Conservation (phyloP, 306 rosid genomes). For the Comarum palustre region DNA sequence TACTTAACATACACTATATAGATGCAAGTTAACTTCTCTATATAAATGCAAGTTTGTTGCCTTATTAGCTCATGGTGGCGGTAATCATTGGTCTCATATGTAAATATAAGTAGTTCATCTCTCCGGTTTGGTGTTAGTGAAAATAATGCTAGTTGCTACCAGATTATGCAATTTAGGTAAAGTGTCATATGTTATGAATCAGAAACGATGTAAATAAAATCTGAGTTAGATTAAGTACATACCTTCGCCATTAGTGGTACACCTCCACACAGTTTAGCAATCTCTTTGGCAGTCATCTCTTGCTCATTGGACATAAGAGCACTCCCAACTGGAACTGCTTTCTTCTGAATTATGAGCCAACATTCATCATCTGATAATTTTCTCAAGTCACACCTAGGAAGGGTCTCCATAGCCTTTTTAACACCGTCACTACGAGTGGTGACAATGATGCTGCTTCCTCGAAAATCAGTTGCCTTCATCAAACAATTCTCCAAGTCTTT, state of each 20-base stretch:
- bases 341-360: not conserved
- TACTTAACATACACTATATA: too few relatives aligned
- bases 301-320: not conserved
- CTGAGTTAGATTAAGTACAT: not conserved
- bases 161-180: too few relatives aligned
- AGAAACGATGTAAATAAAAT: too few relatives aligned
- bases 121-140: too few relatives aligned
- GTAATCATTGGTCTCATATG: too few relatives aligned
- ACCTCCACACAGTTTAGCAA: not conserved
- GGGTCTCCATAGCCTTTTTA: not conserved
- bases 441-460: slow-evolving; percentile 14
- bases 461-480: not conserved
- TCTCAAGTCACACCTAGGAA: not conserved
- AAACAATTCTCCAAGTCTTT: slow-evolving; percentile 1
- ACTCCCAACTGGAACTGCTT: not conserved
- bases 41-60: too few relatives aligned
- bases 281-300: not conserved
- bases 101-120: too few relatives aligned
- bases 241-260: not conserved
- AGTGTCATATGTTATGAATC: too few relatives aligned
- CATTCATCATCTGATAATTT: not conserved
- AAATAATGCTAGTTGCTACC: too few relatives aligned
- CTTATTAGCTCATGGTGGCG: too few relatives aligned
- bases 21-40: too few relatives aligned
- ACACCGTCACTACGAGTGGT: slow-evolving; percentile 12